Conservation (phyloP, 257 asterid genomes). For the Solanum clarkiae region DNA sequence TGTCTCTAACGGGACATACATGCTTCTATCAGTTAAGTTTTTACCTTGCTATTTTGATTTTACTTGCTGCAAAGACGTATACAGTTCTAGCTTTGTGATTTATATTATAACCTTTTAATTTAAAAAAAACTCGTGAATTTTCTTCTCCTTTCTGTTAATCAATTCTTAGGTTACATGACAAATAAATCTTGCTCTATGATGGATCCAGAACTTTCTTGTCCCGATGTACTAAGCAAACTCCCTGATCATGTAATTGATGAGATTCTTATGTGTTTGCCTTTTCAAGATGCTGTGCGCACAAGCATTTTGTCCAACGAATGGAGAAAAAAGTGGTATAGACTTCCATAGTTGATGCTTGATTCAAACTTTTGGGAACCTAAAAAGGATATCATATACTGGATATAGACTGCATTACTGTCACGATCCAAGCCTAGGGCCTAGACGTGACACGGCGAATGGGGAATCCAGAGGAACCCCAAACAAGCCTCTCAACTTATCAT, state of each 20-base stretch:
- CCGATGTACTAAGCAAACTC: neutral
- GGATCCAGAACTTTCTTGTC: neutral
- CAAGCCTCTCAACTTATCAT: no score
- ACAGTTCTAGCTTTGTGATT: neutral
- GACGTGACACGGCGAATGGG: no score
- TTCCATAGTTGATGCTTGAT: neutral
- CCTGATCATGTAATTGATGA: neutral
- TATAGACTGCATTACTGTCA: neutral
- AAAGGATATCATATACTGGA: neutral
- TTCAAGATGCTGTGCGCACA: neutral
- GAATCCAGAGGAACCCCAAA: no score
- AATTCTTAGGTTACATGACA: no score
- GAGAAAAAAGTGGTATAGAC: neutral
- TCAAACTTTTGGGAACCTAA: neutral
- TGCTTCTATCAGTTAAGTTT: neutral
- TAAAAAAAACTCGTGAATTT: no score
- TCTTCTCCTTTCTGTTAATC: no score
- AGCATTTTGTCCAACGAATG: neutral
- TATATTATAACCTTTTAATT: neutral
- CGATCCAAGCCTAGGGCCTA: no score
- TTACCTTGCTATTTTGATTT: neutral
- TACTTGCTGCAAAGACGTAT: neutral
- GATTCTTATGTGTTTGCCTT: neutral
- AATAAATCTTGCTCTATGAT: neutral
- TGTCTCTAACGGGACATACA: no score